A percentile compares a stretch with the other conserved stretches of the same genome.
These are phyloP conservation scores for Candida jianshihensis DNA, from an alignment of 805 yeast species.

Conservation along the genomic window DNA sequence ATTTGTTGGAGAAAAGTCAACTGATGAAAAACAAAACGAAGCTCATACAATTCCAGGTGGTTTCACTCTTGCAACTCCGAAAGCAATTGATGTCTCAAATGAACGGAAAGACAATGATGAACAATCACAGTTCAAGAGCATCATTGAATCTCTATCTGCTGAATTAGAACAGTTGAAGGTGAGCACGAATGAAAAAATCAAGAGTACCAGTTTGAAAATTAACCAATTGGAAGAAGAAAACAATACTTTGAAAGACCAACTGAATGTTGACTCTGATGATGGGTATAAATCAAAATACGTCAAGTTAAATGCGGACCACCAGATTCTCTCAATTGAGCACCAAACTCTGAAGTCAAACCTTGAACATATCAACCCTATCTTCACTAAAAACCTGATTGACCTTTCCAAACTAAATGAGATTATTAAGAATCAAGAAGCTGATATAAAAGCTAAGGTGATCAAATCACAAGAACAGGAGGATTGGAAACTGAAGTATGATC, in stretches of 20 bases:
- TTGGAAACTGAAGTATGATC: conserved; percentile 38
- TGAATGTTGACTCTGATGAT: conserved; percentile 11
- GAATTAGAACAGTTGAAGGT: conserved; percentile 32
- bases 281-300: conserved; percentile 36
- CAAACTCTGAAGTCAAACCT: conserved; percentile 32
- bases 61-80: background rate
- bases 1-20: conserved; percentile 8
- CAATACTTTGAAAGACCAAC: conserved; percentile 14
- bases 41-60: conserved; percentile 2
- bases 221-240: conserved; percentile 37
- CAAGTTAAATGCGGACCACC: conserved; percentile 36
- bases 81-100: background rate
- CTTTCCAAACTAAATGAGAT: conserved; percentile 46
- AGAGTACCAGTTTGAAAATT: conserved; percentile 50
- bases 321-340: conserved; percentile 42
- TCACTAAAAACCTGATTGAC: conserved; percentile 46
- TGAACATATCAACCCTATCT: conserved; percentile 42
- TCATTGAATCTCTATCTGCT: conserved; percentile 25
- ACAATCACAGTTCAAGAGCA: conserved; percentile 19
- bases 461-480: conserved; percentile 37
- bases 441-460: conserved; percentile 35
- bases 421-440: conserved; percentile 44
- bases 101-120: conserved; percentile 9
- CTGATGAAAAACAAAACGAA: conserved; percentile 2
- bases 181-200: conserved; percentile 45